Base-by-base conservation (phyloP, 164 flowering plant genomes). In the Pachysandra terminalis region DNA sequence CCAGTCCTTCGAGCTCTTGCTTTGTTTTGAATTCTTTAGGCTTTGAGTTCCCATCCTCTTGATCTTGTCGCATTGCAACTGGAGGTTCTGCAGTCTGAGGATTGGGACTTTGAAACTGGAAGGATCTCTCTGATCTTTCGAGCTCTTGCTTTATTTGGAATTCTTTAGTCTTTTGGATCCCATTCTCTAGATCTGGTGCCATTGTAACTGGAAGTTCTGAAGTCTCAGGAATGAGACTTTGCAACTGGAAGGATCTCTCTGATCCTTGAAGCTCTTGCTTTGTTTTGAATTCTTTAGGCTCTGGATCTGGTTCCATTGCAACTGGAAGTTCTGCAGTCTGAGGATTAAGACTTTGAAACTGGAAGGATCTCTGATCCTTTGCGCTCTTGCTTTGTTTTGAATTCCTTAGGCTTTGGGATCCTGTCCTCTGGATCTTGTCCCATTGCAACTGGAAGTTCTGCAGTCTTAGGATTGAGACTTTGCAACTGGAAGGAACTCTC, bases 121-220 rank as follows among this genome's bases (percentile, higher is more conserved):
- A n/a, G n/a, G n/a, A n/a, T 21, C n/a, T n/a, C n/a, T 26, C 19
- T 23, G 35, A 19, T 61, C 10, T 45, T 16, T 56, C 35, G 7
- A 17, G 5, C 19, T 65, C 61, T 27, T 49, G 19, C 13, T 59
- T 56, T 16, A 35, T n/a, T 59, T 57, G 22, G 21, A 17, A 17
- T 32, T 51, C 65, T 14, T 1, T 60, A 17, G 66, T 32, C 40
- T 23, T 49, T 48, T 1, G 23, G 35, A 45, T 49, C 21, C 13
- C 59, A 0, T 13, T 25, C 10, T 22, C 28, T 45, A 19, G 8
- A 17, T 59, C 63, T 19, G 63, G 40, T 17, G 4, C 19, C 19
- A 10, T 17, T 32, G 63, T 32, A 45, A 19, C 64, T n/a, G 63
- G 55, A n/a, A 27, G 17, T 58, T 64, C n/a, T n/a, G n/a, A n/a